A percentile compares a stretch with the other conserved stretches of the same genome.
Conservation (phyloP, 2,329 filamentous ascomycete genomes). For the Beauveria sp. region DNA sequence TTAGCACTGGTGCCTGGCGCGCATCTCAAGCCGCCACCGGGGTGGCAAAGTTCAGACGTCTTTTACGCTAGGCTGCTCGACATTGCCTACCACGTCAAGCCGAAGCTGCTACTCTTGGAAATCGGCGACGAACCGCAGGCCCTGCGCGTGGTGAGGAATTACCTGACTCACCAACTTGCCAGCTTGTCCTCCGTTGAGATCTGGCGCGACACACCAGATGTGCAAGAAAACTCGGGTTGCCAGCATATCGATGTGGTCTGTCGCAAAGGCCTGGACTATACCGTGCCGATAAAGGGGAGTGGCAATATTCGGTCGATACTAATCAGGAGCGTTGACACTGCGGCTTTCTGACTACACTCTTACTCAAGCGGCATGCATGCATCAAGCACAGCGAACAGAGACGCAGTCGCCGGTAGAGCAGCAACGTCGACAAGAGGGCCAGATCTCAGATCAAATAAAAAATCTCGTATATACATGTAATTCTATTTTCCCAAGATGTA, state of each 20-base stretch:
- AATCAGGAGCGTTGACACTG: slow-evolving; percentile 13
- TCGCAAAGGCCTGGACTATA: slow-evolving; percentile 8
- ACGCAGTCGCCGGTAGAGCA: background rate
- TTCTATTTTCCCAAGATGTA: background rate
- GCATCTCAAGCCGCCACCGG: slow-evolving; percentile 20
- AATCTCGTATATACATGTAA: background rate
- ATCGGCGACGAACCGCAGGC: slow-evolving; percentile 66
- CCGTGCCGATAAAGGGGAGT: slow-evolving; percentile 35
- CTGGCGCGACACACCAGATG: slow-evolving; percentile 62
- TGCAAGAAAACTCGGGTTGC: slow-evolving; percentile 22
- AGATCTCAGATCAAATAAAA: no score
- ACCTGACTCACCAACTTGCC: slow-evolving; percentile 22
- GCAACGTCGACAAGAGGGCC: background rate
- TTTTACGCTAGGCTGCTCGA: slow-evolving; percentile 63
- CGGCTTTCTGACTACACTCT: background rate
- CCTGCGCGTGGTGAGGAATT: slow-evolving; percentile 48
- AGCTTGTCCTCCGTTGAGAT: slow-evolving; percentile 46
- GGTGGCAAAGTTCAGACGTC: slow-evolving; percentile 36
- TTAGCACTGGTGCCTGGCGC: slow-evolving; percentile 61
- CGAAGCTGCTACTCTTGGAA: slow-evolving; percentile 59
- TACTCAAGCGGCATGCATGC: background rate
- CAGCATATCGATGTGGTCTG: slow-evolving; percentile 15
- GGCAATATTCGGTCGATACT: slow-evolving; percentile 42
- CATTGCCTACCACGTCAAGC: slow-evolving; percentile 39
- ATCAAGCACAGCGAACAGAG: background rate